Evolutionary conservation across 225 moss, liverwort and hornwort species (phyloP).

Genomic region (Pseudisothecium myosuroides): DNA sequence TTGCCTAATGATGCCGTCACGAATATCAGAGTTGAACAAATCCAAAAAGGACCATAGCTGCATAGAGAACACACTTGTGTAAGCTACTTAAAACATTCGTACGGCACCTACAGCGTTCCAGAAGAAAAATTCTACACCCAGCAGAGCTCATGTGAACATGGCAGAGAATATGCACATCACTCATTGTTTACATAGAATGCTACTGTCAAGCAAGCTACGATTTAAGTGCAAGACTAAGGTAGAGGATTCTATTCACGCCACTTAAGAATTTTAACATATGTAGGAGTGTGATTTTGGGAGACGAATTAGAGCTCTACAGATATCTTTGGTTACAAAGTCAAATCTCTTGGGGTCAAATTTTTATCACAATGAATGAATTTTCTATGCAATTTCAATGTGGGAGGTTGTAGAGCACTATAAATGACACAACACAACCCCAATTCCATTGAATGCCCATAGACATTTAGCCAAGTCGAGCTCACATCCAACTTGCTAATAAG

Average conservation of each 20-base stretch:
- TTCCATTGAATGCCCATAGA: not conserved
- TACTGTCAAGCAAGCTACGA: not conserved
- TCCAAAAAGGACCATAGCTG: slow-evolving; percentile 99
- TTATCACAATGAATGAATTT: not conserved
- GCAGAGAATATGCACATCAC: not conserved
- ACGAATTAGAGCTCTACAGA: not conserved
- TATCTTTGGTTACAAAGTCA: not conserved
- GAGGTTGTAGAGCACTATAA: not conserved
- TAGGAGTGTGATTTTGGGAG: not conserved
- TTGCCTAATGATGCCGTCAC: slow-evolving; percentile 89
- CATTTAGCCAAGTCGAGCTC: not conserved
- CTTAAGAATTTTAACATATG: not conserved
- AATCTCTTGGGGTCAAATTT: not conserved
- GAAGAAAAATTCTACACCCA: not conserved
- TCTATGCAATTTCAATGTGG: not conserved
- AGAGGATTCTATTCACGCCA: not conserved
- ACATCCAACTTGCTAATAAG: not conserved
- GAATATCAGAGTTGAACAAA: slow-evolving; percentile 88
- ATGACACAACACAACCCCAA: not conserved
- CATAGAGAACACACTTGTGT: not conserved
- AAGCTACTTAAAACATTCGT: not conserved
- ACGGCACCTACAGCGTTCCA: not conserved
- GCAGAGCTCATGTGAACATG: not conserved
- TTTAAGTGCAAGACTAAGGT: not conserved
- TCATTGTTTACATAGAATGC: not conserved